These are phyloP conservation scores for Panellus pusillus DNA, from an alignment of 768 basidiomycete genomes.

Conservation along the genomic window DNA sequence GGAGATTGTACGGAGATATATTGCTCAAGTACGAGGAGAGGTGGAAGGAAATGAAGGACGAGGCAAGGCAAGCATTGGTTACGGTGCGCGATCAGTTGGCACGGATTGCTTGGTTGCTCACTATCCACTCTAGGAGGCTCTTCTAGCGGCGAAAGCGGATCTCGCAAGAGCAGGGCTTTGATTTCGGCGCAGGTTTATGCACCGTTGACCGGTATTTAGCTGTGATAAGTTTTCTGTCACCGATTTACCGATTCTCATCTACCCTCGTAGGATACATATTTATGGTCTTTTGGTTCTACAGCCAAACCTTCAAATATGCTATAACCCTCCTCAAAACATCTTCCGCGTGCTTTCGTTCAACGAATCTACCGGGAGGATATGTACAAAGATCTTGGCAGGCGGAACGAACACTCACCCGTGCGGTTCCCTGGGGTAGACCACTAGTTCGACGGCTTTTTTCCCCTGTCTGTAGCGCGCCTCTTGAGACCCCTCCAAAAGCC, in stretches of 20 bases:
- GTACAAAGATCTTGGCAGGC: background rate
- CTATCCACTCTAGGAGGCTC: constrained; percentile 40
- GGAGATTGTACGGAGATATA: constrained; percentile 55
- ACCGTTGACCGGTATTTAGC: no score
- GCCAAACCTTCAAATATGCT: constrained; percentile 28
- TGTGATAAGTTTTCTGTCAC: background rate
- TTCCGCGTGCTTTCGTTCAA: constrained; percentile 33
- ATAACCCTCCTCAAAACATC: constrained; percentile 31
- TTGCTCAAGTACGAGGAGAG: constrained; percentile 59
- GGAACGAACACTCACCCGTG: constrained; percentile 29
- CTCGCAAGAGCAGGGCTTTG: constrained; percentile 39
- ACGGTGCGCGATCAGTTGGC: constrained; percentile 40
- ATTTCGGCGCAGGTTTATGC: background rate
- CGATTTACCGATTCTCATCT: background rate
- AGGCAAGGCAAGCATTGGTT: constrained; percentile 60
- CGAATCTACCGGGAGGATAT: constrained; percentile 25
- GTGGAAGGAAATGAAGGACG: constrained; percentile 73
- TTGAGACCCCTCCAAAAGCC: constrained; percentile 36
- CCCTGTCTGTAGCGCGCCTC: constrained; percentile 30
- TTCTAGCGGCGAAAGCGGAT: constrained; percentile 55
- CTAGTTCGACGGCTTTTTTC: constrained; percentile 31
- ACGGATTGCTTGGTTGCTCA: background rate
- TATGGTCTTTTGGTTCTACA: constrained; percentile 20
- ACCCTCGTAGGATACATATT: constrained; percentile 4
- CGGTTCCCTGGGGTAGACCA: constrained; percentile 36